Percentiles rank a stretch among this genome's conserved stretches.
Evolutionary conservation across 139 green algal genomes (phyloP).

Genomic region (Diplosphaera chodatii): DNA sequence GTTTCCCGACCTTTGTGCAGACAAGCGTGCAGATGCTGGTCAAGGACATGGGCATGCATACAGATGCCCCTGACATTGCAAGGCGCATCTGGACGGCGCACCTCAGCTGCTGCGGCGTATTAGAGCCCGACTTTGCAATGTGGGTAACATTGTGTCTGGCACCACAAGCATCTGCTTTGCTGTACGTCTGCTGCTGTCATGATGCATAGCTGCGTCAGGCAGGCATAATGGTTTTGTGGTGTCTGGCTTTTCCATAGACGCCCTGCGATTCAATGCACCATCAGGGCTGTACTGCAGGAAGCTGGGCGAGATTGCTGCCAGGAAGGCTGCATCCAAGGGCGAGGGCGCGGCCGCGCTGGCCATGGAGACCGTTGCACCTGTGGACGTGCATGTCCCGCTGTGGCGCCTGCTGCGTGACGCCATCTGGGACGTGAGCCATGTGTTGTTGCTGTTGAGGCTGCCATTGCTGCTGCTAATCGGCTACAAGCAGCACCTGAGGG

Average conservation of each 20-base stretch:
- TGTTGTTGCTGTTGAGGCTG: too few relatives aligned
- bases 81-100: neutral
- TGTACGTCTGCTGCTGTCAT: too few relatives aligned
- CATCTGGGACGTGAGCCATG: neutral
- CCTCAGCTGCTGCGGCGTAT: neutral
- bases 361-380: neutral
- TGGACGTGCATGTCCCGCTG: neutral
- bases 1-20: too few relatives aligned
- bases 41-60: neutral
- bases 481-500: too few relatives aligned
- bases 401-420: neutral
- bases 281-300: neutral
- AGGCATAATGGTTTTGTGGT: too few relatives aligned
- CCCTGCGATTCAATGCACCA: too few relatives aligned
- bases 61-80: neutral
- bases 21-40: neutral
- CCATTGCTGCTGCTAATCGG: too few relatives aligned
- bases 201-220: too few relatives aligned
- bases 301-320: neutral
- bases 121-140: neutral
- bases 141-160: neutral
- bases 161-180: too few relatives aligned
- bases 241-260: too few relatives aligned
- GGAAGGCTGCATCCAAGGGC: neutral
- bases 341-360: neutral